Evolutionary conservation across 345 rosid genomes (phyloP).

Genomic region (Hypericum androsaemum): DNA sequence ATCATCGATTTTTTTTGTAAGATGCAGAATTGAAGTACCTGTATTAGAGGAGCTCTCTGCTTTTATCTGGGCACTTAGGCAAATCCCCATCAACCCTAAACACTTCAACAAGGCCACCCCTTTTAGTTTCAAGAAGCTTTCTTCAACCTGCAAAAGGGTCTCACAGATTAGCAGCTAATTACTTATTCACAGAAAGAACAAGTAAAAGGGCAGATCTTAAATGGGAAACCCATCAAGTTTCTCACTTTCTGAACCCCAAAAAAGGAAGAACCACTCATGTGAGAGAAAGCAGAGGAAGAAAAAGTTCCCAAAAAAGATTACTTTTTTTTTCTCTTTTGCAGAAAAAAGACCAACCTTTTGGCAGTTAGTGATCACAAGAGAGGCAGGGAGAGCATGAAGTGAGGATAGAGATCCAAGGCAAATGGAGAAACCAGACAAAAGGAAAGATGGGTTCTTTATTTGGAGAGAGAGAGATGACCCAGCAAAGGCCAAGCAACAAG

Average conservation of each 20-base stretch:
- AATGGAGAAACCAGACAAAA: neutral
- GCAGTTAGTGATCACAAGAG: slow-evolving; percentile 12
- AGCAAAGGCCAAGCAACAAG: neutral
- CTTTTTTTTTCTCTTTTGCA: too few relatives aligned
- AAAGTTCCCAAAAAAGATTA: too few relatives aligned
- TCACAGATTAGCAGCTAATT: slow-evolving; percentile 4
- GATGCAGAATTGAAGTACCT: slow-evolving; percentile 30
- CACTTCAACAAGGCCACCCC: slow-evolving; percentile 16
- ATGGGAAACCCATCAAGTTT: slow-evolving; percentile 7
- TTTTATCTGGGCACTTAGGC: slow-evolving; percentile 81
- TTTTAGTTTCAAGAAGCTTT: slow-evolving; percentile 5
- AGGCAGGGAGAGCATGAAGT: neutral
- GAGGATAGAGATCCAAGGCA: neutral
- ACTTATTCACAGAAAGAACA: slow-evolving; percentile 5
- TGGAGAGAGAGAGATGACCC: slow-evolving; percentile 12
- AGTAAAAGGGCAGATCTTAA: slow-evolving; percentile 13
- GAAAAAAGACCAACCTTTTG: slow-evolving; percentile 15
- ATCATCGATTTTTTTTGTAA: neutral
- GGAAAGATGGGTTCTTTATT: neutral
- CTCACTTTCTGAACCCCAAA: too few relatives aligned
- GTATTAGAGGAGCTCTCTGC: slow-evolving; percentile 66
- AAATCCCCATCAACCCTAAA: slow-evolving; percentile 58
- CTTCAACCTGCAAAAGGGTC: slow-evolving; percentile 22
- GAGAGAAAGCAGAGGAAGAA: too few relatives aligned
- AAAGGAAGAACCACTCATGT: too few relatives aligned